phyloP scores from a whole-genome alignment of 2,329 filamentous ascomycete species.

The Botrytis aclada region DNA sequence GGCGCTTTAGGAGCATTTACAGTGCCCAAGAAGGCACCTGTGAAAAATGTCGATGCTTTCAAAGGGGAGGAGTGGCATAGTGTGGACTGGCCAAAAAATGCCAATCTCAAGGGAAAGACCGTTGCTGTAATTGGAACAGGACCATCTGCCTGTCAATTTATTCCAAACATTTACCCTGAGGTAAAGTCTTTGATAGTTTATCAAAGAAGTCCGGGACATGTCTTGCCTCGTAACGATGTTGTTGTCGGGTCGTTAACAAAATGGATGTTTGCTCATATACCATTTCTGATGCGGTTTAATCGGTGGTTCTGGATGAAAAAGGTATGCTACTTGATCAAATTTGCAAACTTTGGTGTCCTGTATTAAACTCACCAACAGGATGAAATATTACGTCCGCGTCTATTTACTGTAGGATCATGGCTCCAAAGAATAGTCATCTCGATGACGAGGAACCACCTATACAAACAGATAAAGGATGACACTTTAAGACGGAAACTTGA shows the following conservation, averaged over 20 bases:
- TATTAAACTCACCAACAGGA: not conserved
- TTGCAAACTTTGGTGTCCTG: not conserved
- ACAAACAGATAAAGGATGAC: conserved; percentile 3
- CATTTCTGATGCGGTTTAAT: not conserved
- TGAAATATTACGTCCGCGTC: not conserved
- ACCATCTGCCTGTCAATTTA: conserved; percentile 13
- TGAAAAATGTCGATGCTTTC: not conserved
- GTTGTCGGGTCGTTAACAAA: conserved; percentile 6
- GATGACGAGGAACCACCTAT: not conserved
- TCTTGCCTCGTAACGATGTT: not conserved
- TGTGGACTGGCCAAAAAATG: conserved; percentile 8
- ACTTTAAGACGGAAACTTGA: not conserved
- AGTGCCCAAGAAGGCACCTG: not conserved
- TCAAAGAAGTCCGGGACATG: conserved; percentile 9
- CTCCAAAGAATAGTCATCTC: not conserved
- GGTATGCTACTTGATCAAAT: not conserved
- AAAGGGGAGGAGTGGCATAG: conserved; percentile 5
- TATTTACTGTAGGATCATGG: not conserved
- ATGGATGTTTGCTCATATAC: conserved; percentile 9
- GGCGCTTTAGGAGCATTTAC: conserved; percentile 8
- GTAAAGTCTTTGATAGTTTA: conserved; percentile 5
- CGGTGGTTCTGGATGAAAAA: not conserved
- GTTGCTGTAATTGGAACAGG: conserved; percentile 5
- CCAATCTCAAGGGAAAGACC: not conserved
- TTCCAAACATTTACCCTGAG: not conserved